Evolutionary conservation across 495 filamentous ascomycete species (phyloP).

Genomic region (Neurospora sp.): DNA sequence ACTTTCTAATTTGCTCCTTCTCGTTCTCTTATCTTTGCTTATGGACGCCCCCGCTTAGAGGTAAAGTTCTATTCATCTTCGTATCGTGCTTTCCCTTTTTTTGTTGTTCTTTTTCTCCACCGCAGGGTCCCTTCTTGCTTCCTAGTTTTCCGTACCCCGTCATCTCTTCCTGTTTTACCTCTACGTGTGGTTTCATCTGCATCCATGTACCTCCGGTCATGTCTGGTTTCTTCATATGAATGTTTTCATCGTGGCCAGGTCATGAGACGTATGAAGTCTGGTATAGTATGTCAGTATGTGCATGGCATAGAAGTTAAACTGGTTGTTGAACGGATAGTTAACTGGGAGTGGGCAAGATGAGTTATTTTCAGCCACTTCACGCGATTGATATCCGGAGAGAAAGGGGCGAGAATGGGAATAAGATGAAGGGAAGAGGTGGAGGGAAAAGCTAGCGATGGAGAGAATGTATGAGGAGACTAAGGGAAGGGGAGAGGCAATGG

Average conservation of each 20-base stretch:
- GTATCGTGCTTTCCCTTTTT: neutral
- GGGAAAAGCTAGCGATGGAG: no score
- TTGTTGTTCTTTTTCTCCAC: neutral
- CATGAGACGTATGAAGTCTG: neutral
- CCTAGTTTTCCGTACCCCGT: neutral
- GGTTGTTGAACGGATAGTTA: neutral
- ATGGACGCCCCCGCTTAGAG: neutral
- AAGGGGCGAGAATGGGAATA: neutral
- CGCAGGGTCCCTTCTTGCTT: neutral
- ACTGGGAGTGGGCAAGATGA: no score
- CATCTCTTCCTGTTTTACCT: neutral
- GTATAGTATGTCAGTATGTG: neutral
- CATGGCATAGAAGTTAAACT: neutral
- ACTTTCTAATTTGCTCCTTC: neutral
- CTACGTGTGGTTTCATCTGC: neutral
- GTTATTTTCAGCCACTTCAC: no score
- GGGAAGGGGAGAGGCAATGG: no score
- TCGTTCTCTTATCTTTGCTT: neutral
- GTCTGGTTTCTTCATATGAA: neutral
- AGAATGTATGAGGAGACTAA: no score
- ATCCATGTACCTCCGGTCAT: neutral
- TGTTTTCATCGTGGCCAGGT: neutral
- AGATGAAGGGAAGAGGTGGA: neutral
- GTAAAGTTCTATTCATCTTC: neutral
- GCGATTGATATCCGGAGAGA: no score